Base-by-base conservation (phyloP, 257 asterid species). In the Craterostigma plantagineum region DNA sequence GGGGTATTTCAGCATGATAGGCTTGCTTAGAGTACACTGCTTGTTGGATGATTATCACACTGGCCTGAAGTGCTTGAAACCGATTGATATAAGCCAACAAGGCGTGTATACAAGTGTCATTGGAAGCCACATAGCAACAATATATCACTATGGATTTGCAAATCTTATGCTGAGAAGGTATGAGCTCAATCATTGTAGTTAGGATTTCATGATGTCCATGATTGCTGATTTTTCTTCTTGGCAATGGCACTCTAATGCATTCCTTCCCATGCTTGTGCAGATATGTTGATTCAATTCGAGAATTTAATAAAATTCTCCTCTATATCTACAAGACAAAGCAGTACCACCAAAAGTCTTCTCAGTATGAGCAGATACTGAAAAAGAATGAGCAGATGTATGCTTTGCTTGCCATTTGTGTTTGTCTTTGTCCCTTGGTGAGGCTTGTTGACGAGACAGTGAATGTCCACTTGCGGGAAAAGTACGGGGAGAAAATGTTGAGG, bases 381-480 rank as follows among this genome's bases (percentile, higher is more conserved):
- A 87, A 87, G 74, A 87, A 82, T 11, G 94, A 83, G 71, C 99
- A 90, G 76, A 83, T 90, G 98, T 83, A 90, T 65, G 98, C 95
- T 13, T 55, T 90, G 57, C 77, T 90, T 65, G 95, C 98, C 16
- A 66, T 81, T 39, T 66, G 68, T 52, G 77, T 83, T 34, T 90
- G 93, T 34, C 92, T 90, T 42, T 83, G 92, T 63, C 99, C 94
- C 54, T 92, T 79, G 61, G 65, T 66, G 60, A 73, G 72, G 62
- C 87, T 83, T 62, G 92, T 79, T 33, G 99, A 90, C 30, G 95
- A 90, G 73, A 73, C 80, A 13, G 95, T 77, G 33, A 72, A 75
- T 62, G 57, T 87, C 50, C 95, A 90, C 48, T 46, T 90, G 58
- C 68, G 93, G 33, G 95, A 90, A 65, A 79, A 90, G 61, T 71